Evolutionary conservation across 257 asterid species (phyloP), one percentile per base, ranked within the genome.

Genomic region (Capsicum chinense): DNA sequence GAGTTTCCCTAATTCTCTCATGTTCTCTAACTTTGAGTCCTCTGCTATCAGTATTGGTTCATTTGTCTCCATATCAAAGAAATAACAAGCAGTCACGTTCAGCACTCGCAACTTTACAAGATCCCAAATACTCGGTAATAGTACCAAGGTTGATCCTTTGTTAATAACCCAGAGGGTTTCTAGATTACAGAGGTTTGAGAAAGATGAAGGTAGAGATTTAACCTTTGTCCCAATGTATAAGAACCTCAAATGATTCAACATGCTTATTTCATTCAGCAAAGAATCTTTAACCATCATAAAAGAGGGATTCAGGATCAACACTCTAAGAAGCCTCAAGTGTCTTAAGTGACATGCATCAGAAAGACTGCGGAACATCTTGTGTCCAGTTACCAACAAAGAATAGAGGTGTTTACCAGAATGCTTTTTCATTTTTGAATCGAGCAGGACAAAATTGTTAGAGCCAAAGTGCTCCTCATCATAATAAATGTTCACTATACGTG

Each of bases 371-470:
- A 0, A 39, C 69, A 63, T 39, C 39, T 4, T 0, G 15, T 4
- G 39, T 62, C 16, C 35, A 9, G 0, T 1, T 19, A 60, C 19
- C 3, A 0, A 8, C 37, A 60, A 60, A 19, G 67, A 60, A 60
- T 60, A 60, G 0, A 56, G 50, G 59, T 76, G 79, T 9, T 70
- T 83, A 26, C 81, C 83, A 82, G 82, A 83, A 58, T 85, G 84
- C 11, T 35, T 54, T 56, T 56, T 35, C 52, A 13, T 56, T 9
- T 58, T 13, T 26, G 67, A 56, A 26, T 0, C 0, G 0, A 79
- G 6, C 21, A 39, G 4, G 48, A 56, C 8, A 9, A 8, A 69
- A 9, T 70, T 67, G 21, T 14, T 16, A 16, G 15, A 14, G 33
- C 78, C 21, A 37, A 37, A 37, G 3, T 1, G 2, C 52, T 15